These are phyloP conservation scores for Wallacemonas sp. DNA, from an alignment of 208 protist genomes.

Conservation along the genomic window DNA sequence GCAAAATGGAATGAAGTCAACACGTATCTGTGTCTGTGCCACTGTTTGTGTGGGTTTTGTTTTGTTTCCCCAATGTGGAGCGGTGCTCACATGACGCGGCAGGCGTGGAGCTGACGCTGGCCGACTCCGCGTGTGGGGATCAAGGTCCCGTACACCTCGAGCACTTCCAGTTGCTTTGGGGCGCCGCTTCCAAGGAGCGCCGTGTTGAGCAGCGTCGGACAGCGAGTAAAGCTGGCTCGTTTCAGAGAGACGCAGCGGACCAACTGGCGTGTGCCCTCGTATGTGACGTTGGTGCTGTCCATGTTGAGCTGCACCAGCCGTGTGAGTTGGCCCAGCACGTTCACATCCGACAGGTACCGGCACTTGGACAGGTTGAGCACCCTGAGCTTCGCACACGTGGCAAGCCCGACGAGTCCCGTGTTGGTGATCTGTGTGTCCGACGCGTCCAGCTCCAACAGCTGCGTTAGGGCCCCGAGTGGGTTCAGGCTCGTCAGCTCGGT, in stretches of 20 bases:
- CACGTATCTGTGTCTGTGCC: too few species aligned
- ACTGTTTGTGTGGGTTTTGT: background rate
- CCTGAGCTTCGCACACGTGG: conserved; percentile 41
- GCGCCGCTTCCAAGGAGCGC: conserved; percentile 33
- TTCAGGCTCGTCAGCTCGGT: conserved; percentile 55
- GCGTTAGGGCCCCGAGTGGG: conserved; percentile 32
- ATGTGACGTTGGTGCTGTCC: conserved; percentile 46
- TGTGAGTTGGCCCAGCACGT: conserved; percentile 43
- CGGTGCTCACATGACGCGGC: conserved; percentile 44
- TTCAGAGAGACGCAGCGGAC: conserved; percentile 50
- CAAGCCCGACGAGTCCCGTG: conserved; percentile 50
- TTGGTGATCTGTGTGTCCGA: conserved; percentile 58
- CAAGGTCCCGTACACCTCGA: conserved; percentile 83
- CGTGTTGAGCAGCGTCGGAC: conserved; percentile 48
- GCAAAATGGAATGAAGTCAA: background rate
- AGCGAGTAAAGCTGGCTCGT: conserved; percentile 66
- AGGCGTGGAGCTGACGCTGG: conserved; percentile 56
- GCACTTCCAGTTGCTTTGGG: conserved; percentile 52
- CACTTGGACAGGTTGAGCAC: conserved; percentile 67
- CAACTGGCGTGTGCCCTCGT: conserved; percentile 49
- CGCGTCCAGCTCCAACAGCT: conserved; percentile 50
- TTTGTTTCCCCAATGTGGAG: background rate
- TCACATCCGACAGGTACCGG: conserved; percentile 62
- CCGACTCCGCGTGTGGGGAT: conserved; percentile 55
- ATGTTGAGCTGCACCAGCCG: conserved; percentile 58